phyloP scores from a whole-genome alignment of 495 filamentous ascomycete species.

The Penicillium fimorum region DNA sequence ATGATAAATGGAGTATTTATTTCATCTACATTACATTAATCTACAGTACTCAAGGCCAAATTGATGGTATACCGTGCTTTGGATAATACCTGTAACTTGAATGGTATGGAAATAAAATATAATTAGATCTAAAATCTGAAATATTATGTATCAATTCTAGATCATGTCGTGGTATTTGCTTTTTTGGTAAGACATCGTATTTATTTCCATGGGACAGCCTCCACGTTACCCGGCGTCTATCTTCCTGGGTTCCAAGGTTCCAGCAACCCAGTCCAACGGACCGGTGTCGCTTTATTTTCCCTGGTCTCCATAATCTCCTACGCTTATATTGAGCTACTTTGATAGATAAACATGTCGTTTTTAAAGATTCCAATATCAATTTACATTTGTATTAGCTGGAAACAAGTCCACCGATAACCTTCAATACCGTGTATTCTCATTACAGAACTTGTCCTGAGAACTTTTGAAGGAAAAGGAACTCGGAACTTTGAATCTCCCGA shows the following conservation, averaged over 20 bases:
- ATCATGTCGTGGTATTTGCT: conserved; percentile 5
- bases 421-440: conserved; percentile 5
- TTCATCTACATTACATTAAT: no score
- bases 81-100: neutral
- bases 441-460: neutral
- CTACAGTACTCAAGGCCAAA: no score
- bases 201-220: conserved; percentile 11
- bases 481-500: neutral
- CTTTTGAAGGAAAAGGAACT: neutral
- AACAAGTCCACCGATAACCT: neutral
- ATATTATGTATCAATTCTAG: neutral
- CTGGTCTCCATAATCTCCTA: neutral
- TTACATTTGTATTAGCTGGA: neutral
- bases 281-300: conserved; percentile 18
- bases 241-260: conserved; percentile 8
- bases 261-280: conserved; percentile 26
- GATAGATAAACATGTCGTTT: neutral
- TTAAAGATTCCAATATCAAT: neutral
- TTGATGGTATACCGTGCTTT: neutral
- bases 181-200: conserved; percentile 10
- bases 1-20: no score
- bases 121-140: neutral
- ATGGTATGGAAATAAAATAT: neutral
- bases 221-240: conserved; percentile 18
- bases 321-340: neutral